Base-by-base conservation (phyloP, 352 stramenopile genomes). In the Globisporangium abappressorium region DNA sequence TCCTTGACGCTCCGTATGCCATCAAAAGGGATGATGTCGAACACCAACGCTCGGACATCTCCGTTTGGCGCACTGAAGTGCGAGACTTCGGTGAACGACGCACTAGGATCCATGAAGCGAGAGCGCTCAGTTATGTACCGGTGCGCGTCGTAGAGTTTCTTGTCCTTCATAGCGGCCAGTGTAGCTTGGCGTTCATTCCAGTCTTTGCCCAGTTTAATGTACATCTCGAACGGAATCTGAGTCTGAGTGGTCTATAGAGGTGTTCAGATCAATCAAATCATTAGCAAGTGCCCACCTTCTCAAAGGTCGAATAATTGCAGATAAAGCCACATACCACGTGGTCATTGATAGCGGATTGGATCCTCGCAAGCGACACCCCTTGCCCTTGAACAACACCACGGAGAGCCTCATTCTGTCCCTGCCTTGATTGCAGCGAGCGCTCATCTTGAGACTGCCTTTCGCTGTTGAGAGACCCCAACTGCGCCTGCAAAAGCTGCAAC, bases 1-100 rank as follows among this genome's bases (percentile, higher is more conserved):
- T 68, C 62, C 7, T 69, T 67, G 5, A 85, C 68, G 38, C 68
- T 82, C 0, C 24, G 22, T 0, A 60, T 56, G 11, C 74, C 74
- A 1, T 57, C 51, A 57, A 57, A 57, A 33, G 22, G 51, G 22
- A 57, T 2, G 22, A 41, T 5, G 28, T 41, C 54, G 28, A 59
- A 9, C 15, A 34, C 24, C 26, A 41, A 7, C 54, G 54, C 54
- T 0, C 54, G 54, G 7, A 59, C n/a, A 12, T 59, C 54, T 18
- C 54, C 54, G 26, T 41, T 59, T 1, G 54, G 54, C 26, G 28
- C 20, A 2, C 26, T 34, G 28, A 59, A 59, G 20, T n/a, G 33
- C 8, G 54, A 59, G 28, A 26, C 26, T 22, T 59, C 54, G 1
- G 54, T 41, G 15, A 59, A 59, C 8, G 7, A 5, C 28, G 26